Evolutionary conservation across 1,284 basidiomycete species (phyloP).

Genomic region (Peniophora sp.): DNA sequence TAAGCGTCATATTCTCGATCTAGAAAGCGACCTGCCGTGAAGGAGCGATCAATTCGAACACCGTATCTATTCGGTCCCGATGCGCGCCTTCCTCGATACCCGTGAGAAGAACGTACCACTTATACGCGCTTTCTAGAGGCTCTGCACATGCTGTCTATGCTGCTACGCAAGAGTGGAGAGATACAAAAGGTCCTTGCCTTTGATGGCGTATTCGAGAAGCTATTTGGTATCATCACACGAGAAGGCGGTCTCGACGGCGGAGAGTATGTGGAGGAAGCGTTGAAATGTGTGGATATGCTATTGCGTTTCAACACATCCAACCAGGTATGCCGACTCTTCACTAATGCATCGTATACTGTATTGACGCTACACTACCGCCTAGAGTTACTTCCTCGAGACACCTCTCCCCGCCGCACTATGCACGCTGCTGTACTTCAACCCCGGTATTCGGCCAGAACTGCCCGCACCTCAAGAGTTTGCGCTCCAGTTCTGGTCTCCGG

Average conservation of each 20-base stretch:
- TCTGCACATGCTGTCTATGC: constrained; percentile 62
- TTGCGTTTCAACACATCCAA: constrained; percentile 93
- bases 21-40: no score
- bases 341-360: neutral
- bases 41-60: no score
- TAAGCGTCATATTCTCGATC: constrained; percentile 32
- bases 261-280: constrained; percentile 78
- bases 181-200: constrained; percentile 98
- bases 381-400: constrained; percentile 98
- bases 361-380: constrained; percentile 1
- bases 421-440: constrained; percentile 83
- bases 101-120: neutral
- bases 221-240: constrained; percentile 81
- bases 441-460: constrained; percentile 78
- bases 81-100: neutral
- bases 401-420: constrained; percentile 76
- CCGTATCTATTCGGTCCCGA: no score
- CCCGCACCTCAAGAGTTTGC: constrained; percentile 86
- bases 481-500: constrained; percentile 93
- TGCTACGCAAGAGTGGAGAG: constrained; percentile 84
- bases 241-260: constrained; percentile 94
- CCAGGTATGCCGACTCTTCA: constrained; percentile 49
- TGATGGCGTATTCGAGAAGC: constrained; percentile 93
- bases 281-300: constrained; percentile 79
- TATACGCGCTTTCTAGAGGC: neutral